phyloP scores from a whole-genome alignment of 208 protist genomes.

The Naegleria gruberi region DNA sequence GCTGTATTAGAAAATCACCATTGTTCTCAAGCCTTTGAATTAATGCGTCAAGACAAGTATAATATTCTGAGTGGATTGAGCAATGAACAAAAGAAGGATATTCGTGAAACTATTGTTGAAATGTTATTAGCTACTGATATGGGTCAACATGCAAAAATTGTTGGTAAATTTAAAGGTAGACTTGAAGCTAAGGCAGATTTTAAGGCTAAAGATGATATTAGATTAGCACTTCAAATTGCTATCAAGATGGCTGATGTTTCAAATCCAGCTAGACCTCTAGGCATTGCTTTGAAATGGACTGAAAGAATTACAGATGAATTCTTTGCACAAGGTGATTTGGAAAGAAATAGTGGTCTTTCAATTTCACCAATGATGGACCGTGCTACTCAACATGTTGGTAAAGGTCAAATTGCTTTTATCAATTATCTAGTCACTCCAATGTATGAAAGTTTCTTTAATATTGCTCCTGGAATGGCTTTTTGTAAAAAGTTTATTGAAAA shows the following conservation, averaged over 20 bases:
- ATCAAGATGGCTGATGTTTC: constrained; percentile 89
- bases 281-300: constrained; percentile 80
- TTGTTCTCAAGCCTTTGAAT: constrained; percentile 8
- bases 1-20: constrained; percentile 29
- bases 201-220: constrained; percentile 57
- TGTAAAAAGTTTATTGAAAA: not conserved
- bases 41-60: not conserved
- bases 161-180: constrained; percentile 56
- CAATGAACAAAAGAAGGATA: constrained; percentile 61
- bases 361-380: constrained; percentile 85
- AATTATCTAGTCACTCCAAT: constrained; percentile 38
- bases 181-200: constrained; percentile 57
- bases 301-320: constrained; percentile 80
- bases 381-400: constrained; percentile 22
- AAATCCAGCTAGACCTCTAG: constrained; percentile 71
- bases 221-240: constrained; percentile 65
- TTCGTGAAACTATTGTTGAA: constrained; percentile 72
- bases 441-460: constrained; percentile 29
- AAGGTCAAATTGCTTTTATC: constrained; percentile 39
- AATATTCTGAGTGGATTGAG: constrained; percentile 30
- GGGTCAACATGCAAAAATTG: constrained; percentile 70
- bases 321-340: constrained; percentile 80
- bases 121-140: constrained; percentile 88
- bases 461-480: constrained; percentile 22
- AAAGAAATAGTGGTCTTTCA: constrained; percentile 62